These are phyloP conservation scores for Pilaira anomala DNA, from an alignment of 192 early-diverging fungal genomes.

Conservation along the genomic window DNA sequence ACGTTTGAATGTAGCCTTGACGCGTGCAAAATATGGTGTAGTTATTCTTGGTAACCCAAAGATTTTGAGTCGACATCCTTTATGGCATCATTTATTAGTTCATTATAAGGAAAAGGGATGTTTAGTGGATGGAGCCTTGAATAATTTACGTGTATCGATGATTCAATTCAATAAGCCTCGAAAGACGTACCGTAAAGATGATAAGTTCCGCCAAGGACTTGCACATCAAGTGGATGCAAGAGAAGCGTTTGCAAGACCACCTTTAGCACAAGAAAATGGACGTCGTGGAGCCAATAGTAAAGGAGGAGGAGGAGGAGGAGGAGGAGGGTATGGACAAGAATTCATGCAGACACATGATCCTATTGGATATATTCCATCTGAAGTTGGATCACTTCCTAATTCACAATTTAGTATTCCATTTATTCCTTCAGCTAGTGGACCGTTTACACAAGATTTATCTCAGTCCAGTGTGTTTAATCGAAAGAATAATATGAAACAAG, in stretches of 20 bases:
- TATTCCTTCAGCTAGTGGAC: slow-evolving; percentile 52
- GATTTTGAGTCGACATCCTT: slow-evolving; percentile 84
- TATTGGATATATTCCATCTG: slow-evolving; percentile 49
- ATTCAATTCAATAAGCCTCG: slow-evolving; percentile 85
- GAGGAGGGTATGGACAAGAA: slow-evolving; percentile 45
- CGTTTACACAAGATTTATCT: slow-evolving; percentile 61
- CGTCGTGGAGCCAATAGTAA: slow-evolving; percentile 21
- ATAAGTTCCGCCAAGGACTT: slow-evolving; percentile 55
- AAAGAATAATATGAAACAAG: slow-evolving; percentile 37
- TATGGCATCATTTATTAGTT: slow-evolving; percentile 96
- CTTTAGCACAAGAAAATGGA: slow-evolving; percentile 31
- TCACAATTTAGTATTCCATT: slow-evolving; percentile 50
- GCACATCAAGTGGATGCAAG: slow-evolving; percentile 58
- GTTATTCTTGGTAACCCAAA: slow-evolving; percentile 94
- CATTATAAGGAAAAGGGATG: slow-evolving; percentile 87
- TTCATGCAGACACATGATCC: slow-evolving; percentile 51
- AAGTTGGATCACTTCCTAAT: slow-evolving; percentile 41
- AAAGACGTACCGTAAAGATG: slow-evolving; percentile 52
- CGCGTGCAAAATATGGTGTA: slow-evolving; percentile 91
- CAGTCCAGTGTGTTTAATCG: slow-evolving; percentile 50
- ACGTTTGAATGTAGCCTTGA: slow-evolving; percentile 88
- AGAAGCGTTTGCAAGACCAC: slow-evolving; percentile 55
- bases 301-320: slow-evolving; percentile 45
- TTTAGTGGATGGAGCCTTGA: slow-evolving; percentile 90
- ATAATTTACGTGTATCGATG: slow-evolving; percentile 82